A percentile compares a stretch with the other conserved stretches of the same genome.
Conservation (phyloP, 805 yeast genomes). For the Kuraishia piskuri region DNA sequence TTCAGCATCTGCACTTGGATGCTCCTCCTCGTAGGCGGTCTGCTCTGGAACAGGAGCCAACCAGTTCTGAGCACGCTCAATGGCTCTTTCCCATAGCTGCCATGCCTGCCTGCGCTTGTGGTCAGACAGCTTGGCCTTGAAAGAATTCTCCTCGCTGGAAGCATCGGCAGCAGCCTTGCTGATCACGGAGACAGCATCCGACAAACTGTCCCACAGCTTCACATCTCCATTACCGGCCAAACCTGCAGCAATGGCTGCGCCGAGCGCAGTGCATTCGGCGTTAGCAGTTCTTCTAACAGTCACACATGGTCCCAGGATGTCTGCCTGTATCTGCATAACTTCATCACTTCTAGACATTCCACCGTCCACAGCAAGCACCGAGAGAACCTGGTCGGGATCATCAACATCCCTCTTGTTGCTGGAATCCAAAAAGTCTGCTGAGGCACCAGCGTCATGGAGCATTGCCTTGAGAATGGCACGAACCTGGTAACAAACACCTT, state of each 20-base stretch:
- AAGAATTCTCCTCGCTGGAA: slow-evolving; percentile 7
- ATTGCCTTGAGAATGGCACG: slow-evolving; percentile 85
- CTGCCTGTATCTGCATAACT: slow-evolving; percentile 91
- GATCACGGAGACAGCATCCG: slow-evolving; percentile 42
- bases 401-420: slow-evolving; percentile 26
- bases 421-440: slow-evolving; percentile 49
- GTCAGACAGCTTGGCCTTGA: slow-evolving; percentile 34
- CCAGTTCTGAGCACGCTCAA: slow-evolving; percentile 81
- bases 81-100: slow-evolving; percentile 80
- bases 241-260: slow-evolving; percentile 96
- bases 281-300: slow-evolving; percentile 73
- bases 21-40: not conserved
- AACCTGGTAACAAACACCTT: slow-evolving; percentile 92
- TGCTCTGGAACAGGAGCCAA: slow-evolving; percentile 17
- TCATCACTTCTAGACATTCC: slow-evolving; percentile 91
- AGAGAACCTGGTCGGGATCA: slow-evolving; percentile 33
- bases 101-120: slow-evolving; percentile 53
- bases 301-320: slow-evolving; percentile 81
- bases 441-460: slow-evolving; percentile 74
- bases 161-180: slow-evolving; percentile 3
- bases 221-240: slow-evolving; percentile 35
- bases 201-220: slow-evolving; percentile 67
- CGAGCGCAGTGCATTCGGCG: slow-evolving; percentile 89
- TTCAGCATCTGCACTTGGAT: no score
- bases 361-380: slow-evolving; percentile 76